Evolutionary conservation across 495 filamentous ascomycete genomes (phyloP), one percentile per base, ranked within the genome.

Genomic region (Penicillium taxi): DNA sequence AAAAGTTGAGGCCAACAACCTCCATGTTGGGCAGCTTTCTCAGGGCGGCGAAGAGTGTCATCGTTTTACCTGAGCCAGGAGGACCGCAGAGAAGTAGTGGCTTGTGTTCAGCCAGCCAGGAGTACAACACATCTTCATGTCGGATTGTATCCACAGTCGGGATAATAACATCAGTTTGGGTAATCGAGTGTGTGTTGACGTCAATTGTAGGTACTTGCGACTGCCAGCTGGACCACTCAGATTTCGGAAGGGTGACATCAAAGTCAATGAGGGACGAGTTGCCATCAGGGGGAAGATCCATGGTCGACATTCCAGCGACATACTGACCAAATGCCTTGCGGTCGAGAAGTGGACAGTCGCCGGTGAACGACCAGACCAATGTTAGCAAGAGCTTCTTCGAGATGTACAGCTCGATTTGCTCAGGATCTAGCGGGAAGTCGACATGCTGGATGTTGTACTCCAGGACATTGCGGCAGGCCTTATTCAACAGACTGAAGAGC

Each of bases 51-150:
- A 99, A 99, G 13, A 99, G 67, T 15, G 91, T 99, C 91, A 99
- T 99, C 2, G 91, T 99, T 69, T 99, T 99, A 65, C 91, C 91
- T 25, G 91, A 96, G 56, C 91, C 91, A 37, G 91, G 91, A 58
- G 91, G 91, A 65, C 91, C 93, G 59, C 91, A 99, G 13, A 99
- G 79, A 7, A 99, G 67, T 14, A 99, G 70, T 14, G 93, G 91
- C 63, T 96, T 99, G 59, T 99, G 91, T 52, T 99, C 91, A 8
- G 93, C 91, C 14, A 99, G 75, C 93, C 91, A 99, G 12, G 93
- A 96, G 64, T 99, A 96, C 15, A 99, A 70, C 18, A 99, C 80
- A 66, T 96, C 93, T 62, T 99, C 91, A 50, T 99, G 91, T 21
- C 91, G 85, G 25, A 96, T 79, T 27, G 93, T 99, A 58, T 99